A percentile compares a stretch with the other conserved stretches of the same genome.
Conservation (phyloP, 2,329 filamentous ascomycete genomes). For the Sporothrix brasiliensis region DNA sequence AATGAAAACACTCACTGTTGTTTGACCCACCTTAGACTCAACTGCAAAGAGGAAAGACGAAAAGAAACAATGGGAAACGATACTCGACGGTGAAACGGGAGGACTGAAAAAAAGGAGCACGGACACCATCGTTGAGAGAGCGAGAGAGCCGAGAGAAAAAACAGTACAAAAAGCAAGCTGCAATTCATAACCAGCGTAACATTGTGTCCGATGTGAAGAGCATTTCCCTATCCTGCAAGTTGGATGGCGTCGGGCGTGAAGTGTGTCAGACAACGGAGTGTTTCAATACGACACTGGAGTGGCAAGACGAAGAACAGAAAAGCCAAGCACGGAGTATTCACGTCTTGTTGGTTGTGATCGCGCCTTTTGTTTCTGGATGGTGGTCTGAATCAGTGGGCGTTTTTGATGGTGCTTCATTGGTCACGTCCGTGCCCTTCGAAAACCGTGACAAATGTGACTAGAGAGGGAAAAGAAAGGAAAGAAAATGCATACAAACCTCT, state of each 20-base stretch:
- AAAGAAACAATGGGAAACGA: neutral
- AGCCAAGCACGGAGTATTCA: neutral
- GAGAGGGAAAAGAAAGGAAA: too few species aligned
- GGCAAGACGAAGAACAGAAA: neutral
- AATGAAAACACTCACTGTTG: neutral
- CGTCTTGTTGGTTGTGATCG: neutral
- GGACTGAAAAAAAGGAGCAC: neutral
- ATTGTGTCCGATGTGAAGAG: constrained; percentile 5
- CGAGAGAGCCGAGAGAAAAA: neutral
- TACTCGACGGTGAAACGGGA: neutral
- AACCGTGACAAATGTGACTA: neutral
- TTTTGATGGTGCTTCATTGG: neutral
- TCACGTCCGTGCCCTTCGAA: neutral
- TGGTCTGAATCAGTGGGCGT: constrained; percentile 3
- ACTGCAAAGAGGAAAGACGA: neutral
- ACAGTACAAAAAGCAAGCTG: neutral
- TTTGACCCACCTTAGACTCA: constrained; percentile 22
- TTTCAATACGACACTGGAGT: neutral
- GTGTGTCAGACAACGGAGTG: neutral
- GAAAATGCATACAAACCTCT: neutral
- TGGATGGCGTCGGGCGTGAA: too few species aligned
- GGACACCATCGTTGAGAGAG: neutral
- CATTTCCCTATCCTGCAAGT: neutral
- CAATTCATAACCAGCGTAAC: constrained; percentile 5
- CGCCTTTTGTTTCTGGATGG: neutral